A percentile compares a stretch with the other conserved stretches of the same genome.
phyloP scores from a whole-genome alignment of 1,284 basidiomycete species.

The Agroathelia rolfsii region DNA sequence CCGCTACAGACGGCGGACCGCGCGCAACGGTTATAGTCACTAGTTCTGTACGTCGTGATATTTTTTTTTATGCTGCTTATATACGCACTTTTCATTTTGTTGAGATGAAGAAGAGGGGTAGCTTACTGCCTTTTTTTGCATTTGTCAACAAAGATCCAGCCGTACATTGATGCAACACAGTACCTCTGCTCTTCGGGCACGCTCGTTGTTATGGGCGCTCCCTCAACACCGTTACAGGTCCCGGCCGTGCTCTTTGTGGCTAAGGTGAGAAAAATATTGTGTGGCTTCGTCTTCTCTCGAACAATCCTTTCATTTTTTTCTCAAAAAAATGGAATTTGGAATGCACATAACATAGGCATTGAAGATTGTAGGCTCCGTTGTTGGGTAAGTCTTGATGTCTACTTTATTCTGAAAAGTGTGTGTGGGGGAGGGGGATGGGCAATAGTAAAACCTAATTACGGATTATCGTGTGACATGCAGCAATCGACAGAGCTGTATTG shows the following conservation, averaged over 20 bases:
- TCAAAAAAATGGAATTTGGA: background rate
- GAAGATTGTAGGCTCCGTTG: slow-evolving; percentile 47
- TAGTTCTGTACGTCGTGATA: slow-evolving; percentile 30
- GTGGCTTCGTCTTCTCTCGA: slow-evolving; percentile 1
- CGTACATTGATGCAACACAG: slow-evolving; percentile 55
- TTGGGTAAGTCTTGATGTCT: slow-evolving; percentile 46
- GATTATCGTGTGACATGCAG: too few relatives aligned
- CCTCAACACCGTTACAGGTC: slow-evolving; percentile 32
- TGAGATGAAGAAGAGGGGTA: too few relatives aligned
- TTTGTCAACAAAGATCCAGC: slow-evolving; percentile 28
- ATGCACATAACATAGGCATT: slow-evolving; percentile 29
- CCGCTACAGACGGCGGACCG: slow-evolving; percentile 55
- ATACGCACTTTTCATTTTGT: slow-evolving; percentile 1
- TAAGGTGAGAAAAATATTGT: slow-evolving; percentile 32
- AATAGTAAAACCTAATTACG: too few relatives aligned
- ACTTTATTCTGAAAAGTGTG: too few relatives aligned
- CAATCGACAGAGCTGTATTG: background rate
- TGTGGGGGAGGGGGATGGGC: too few relatives aligned
- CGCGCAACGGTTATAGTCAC: slow-evolving; percentile 55
- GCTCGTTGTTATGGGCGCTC: slow-evolving; percentile 55
- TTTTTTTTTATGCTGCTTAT: too few relatives aligned
- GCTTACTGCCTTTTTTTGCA: too few relatives aligned
- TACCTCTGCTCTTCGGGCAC: slow-evolving; percentile 50
- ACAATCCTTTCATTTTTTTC: slow-evolving; percentile 2
- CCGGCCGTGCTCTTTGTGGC: slow-evolving; percentile 51